Percentiles rank a stretch among this genome's conserved stretches.
These are phyloP conservation scores for Mycena polygramma DNA, from an alignment of 768 basidiomycete species.

Conservation along the genomic window DNA sequence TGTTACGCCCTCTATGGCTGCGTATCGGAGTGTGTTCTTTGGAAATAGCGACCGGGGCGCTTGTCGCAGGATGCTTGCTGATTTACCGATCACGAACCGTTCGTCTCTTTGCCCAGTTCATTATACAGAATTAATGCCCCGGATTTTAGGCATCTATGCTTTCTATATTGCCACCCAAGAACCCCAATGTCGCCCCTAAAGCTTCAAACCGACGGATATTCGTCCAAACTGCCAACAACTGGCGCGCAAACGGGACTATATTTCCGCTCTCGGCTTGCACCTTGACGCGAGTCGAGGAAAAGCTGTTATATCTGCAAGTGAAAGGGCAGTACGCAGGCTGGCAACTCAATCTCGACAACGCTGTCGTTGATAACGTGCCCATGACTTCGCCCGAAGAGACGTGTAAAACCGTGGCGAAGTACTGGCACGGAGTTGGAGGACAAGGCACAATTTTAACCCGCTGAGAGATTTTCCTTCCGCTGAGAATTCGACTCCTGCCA, in stretches of 20 bases:
- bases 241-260: slow-evolving; percentile 34
- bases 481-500: too few species aligned
- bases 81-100: slow-evolving; percentile 31
- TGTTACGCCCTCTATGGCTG: slow-evolving; percentile 23
- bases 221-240: slow-evolving; percentile 31
- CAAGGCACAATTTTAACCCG: slow-evolving; percentile 29
- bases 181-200: slow-evolving; percentile 3
- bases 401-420: slow-evolving; percentile 19
- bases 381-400: slow-evolving; percentile 12
- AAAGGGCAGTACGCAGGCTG: slow-evolving; percentile 26
- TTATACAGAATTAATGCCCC: neutral
- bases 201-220: slow-evolving; percentile 30
- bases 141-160: slow-evolving; percentile 21
- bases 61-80: slow-evolving; percentile 23
- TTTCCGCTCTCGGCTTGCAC: slow-evolving; percentile 35
- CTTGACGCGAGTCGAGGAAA: slow-evolving; percentile 32
- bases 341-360: slow-evolving; percentile 27
- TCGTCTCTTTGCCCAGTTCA: slow-evolving; percentile 5
- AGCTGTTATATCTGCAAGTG: slow-evolving; percentile 27
- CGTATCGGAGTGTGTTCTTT: slow-evolving; percentile 29
- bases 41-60: slow-evolving; percentile 25
- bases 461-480: neutral
- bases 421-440: slow-evolving; percentile 29
- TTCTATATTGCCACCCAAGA: slow-evolving; percentile 31
- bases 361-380: slow-evolving; percentile 17